These are phyloP conservation scores for Hericium rajendrae DNA, from an alignment of 768 basidiomycete genomes.

Conservation along the genomic window DNA sequence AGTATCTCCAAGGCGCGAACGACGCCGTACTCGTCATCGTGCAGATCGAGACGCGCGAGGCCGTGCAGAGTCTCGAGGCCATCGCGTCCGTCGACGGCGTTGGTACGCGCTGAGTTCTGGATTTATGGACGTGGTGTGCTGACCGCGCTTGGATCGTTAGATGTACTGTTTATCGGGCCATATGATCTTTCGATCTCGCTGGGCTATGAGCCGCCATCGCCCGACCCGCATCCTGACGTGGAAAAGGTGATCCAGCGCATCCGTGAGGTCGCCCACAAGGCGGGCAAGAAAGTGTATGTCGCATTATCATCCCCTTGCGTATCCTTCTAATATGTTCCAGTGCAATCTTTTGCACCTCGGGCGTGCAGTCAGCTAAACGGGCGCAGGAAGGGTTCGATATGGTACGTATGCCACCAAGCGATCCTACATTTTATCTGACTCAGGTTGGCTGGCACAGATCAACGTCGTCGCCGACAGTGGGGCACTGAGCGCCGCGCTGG, in stretches of 20 bases:
- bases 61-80: constrained; percentile 30
- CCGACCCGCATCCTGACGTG: constrained; percentile 55
- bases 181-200: constrained; percentile 58
- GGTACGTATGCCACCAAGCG: constrained; percentile 10
- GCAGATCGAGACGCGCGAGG: constrained; percentile 35
- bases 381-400: constrained; percentile 46
- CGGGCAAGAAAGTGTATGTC: constrained; percentile 56
- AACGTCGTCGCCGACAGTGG: not conserved
- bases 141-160: constrained; percentile 19
- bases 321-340: constrained; percentile 18
- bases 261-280: constrained; percentile 36
- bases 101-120: constrained; percentile 18
- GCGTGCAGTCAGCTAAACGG: constrained; percentile 33
- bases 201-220: constrained; percentile 50
- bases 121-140: not conserved
- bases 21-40: constrained; percentile 25
- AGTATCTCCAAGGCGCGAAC: constrained; percentile 45
- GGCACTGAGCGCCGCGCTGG: not conserved
- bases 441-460: not conserved
- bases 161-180: constrained; percentile 55
- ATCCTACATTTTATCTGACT: not conserved
- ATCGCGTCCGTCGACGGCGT: constrained; percentile 31
- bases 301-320: too few species aligned
- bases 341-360: constrained; percentile 39
- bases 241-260: constrained; percentile 51